These are phyloP conservation scores for Teratosphaeria destructans DNA, from an alignment of 2,329 filamentous ascomycete species.

Conservation along the genomic window DNA sequence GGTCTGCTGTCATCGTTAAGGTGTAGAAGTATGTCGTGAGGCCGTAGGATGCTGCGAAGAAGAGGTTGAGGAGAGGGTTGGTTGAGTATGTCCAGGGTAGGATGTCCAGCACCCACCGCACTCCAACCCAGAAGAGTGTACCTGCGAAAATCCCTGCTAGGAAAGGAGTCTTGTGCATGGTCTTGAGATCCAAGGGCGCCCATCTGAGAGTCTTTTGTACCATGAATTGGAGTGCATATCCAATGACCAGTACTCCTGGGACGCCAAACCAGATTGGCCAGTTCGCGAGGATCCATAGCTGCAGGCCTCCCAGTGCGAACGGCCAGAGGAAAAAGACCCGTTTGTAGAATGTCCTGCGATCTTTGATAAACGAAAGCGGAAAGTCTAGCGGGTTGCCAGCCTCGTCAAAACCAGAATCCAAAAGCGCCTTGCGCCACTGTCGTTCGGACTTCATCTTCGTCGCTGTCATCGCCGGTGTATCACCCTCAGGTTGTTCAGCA, in stretches of 20 bases:
- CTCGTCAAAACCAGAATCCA: slow-evolving; percentile 73
- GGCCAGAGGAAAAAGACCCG: slow-evolving; percentile 88
- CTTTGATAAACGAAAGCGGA: slow-evolving; percentile 65
- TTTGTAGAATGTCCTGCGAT: slow-evolving; percentile 65
- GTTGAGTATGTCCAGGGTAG: slow-evolving; percentile 61
- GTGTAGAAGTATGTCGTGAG: slow-evolving; percentile 79
- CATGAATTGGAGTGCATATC: slow-evolving; percentile 64
- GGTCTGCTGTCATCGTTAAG: slow-evolving; percentile 76
- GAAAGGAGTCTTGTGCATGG: slow-evolving; percentile 87
- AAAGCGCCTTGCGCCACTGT: slow-evolving; percentile 72
- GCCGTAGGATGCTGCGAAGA: slow-evolving; percentile 54
- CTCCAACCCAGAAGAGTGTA: slow-evolving; percentile 68
- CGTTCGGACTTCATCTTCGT: slow-evolving; percentile 77
- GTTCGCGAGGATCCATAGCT: slow-evolving; percentile 61
- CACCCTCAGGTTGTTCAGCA: slow-evolving; percentile 50
- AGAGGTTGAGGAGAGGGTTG: slow-evolving; percentile 66
- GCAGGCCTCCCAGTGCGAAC: slow-evolving; percentile 61
- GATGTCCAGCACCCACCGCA: slow-evolving; percentile 65
- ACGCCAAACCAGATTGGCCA: slow-evolving; percentile 65
- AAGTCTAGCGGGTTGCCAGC: slow-evolving; percentile 66
- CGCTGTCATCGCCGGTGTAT: slow-evolving; percentile 78
- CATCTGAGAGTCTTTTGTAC: slow-evolving; percentile 70
- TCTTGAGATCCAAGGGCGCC: slow-evolving; percentile 78
- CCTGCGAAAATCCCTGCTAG: slow-evolving; percentile 86
- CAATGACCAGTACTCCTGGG: slow-evolving; percentile 56